Base-by-base conservation (phyloP, 345 rosid species). In the Euphorbia pulcherrima region DNA sequence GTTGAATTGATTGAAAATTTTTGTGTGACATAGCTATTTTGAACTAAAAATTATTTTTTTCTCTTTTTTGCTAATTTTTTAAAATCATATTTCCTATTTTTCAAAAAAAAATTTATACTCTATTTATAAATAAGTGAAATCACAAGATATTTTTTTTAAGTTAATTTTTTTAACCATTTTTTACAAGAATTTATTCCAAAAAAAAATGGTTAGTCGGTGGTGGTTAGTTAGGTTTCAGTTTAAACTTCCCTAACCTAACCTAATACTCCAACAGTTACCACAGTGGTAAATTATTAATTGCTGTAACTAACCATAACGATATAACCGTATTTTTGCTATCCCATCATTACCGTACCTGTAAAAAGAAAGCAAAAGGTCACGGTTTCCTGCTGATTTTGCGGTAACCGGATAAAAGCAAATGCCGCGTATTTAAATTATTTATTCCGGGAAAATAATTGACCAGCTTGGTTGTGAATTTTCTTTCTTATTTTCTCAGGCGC, bases 371-470 rank as follows among this genome's bases (percentile, higher is more conserved):
- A 73, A 72, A 58, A 64, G 60, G 77, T 77, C 88, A 78, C 71
- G 72, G 70, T 75, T 80, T 78, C 67, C 74, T 66, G 84, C 86
- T 77, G 80, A 79, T 59, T 77, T 75, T 64, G 71, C 84, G 88
- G 77, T 29, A 60, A 24, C n/a, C 41, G 64, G 65, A 74, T 68
- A 63, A 63, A 69, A 12, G 63, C 60, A 6, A 29, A 68, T 23
- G 47, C 21, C 59, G 69, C 60, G 62, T 30, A 58, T 35, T 24
- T 4, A 52, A 68, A 27, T 52, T 20, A 53, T 21, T 4, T 14
- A 57, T 28, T 18, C 5, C 40, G 37, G 26, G 60, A 56, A 13
- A 55, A 55, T 55, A 16, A 28, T 13, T 55, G 14, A 13, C 5
- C 29, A 9, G 0, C 6, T 55, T 41, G 30, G 11, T 7, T 33